These are phyloP conservation scores for Colletotrichum tabaci DNA, from an alignment of 2,329 filamentous ascomycete species.

Conservation along the genomic window DNA sequence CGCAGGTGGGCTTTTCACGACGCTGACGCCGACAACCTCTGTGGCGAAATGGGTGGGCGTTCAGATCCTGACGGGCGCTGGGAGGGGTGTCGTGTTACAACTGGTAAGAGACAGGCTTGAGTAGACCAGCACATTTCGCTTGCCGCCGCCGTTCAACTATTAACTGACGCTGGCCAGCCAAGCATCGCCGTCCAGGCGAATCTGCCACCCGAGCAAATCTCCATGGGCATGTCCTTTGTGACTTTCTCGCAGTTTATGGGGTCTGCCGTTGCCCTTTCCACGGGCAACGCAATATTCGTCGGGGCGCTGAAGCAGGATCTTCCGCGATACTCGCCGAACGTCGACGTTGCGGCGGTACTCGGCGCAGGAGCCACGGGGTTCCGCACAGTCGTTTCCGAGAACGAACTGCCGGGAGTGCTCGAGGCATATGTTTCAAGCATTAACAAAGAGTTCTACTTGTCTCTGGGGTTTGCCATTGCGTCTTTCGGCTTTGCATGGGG, in stretches of 20 bases:
- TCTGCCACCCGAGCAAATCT: slow-evolving; percentile 45
- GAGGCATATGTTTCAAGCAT: slow-evolving; percentile 57
- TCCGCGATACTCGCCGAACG: slow-evolving; percentile 1
- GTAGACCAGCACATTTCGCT: slow-evolving; percentile 52
- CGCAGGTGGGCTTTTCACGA: slow-evolving; percentile 41
- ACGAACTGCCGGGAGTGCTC: slow-evolving; percentile 54
- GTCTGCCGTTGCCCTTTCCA: slow-evolving; percentile 45
- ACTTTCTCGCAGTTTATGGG: slow-evolving; percentile 47
- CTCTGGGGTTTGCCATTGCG: slow-evolving; percentile 49
- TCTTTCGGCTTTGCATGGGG: slow-evolving; percentile 57
- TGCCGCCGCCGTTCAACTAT: background rate
- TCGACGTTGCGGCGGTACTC: slow-evolving; percentile 53
- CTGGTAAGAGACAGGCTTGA: slow-evolving; percentile 45
- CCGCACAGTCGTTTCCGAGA: slow-evolving; percentile 48
- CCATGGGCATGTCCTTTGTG: slow-evolving; percentile 47
- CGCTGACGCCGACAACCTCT: slow-evolving; percentile 35
- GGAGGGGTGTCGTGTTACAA: slow-evolving; percentile 41
- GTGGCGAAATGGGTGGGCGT: slow-evolving; percentile 40
- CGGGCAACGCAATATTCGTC: slow-evolving; percentile 47
- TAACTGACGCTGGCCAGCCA: slow-evolving; percentile 40
- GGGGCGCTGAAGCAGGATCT: slow-evolving; percentile 18
- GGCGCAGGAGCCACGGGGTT: slow-evolving; percentile 59
- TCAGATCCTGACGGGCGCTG: slow-evolving; percentile 42
- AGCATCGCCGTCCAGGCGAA: slow-evolving; percentile 46
- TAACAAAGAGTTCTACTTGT: slow-evolving; percentile 48